Evolutionary conservation across 345 rosid genomes (phyloP).

Genomic region (Rhodamnia argentea): DNA sequence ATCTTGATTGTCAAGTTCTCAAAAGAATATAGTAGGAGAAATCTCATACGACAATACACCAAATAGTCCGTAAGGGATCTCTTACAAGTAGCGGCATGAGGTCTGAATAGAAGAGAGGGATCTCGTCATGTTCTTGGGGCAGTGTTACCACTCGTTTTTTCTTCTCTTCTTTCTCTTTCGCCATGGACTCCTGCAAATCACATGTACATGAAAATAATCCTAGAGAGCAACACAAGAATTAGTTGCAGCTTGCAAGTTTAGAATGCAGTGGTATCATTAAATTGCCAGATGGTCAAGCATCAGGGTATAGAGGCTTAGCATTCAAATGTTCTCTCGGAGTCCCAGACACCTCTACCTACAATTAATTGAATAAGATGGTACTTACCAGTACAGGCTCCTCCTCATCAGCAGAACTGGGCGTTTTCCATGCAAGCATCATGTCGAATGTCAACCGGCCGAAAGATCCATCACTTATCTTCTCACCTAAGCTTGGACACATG

Average conservation of each 20-base stretch:
- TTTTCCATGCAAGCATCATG: slow-evolving; percentile 90
- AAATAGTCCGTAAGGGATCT: not conserved
- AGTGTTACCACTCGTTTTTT: slow-evolving; percentile 20
- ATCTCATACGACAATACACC: not conserved
- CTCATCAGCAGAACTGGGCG: slow-evolving; percentile 37
- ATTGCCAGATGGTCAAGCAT: not conserved
- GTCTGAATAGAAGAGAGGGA: slow-evolving; percentile 77
- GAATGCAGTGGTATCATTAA: not conserved
- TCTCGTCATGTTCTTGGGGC: slow-evolving; percentile 50
- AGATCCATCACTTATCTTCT: slow-evolving; percentile 52
- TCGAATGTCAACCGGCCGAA: slow-evolving; percentile 65
- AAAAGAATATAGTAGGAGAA: not conserved
- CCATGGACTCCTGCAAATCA: slow-evolving; percentile 40
- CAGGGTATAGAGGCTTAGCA: not conserved
- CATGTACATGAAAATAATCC: not conserved
- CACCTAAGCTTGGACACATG: slow-evolving; percentile 39
- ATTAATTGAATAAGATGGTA: not conserved
- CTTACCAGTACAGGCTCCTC: slow-evolving; percentile 22
- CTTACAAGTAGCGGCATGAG: slow-evolving; percentile 90
- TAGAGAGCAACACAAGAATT: not conserved
- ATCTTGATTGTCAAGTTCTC: not conserved
- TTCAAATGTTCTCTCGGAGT: not conserved
- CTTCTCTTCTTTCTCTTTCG: slow-evolving; percentile 60
- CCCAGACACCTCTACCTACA: not conserved
- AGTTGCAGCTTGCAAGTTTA: not conserved